These are phyloP conservation scores for Curvularia sp. DNA, from an alignment of 2,329 filamentous ascomycete species.

Conservation along the genomic window DNA sequence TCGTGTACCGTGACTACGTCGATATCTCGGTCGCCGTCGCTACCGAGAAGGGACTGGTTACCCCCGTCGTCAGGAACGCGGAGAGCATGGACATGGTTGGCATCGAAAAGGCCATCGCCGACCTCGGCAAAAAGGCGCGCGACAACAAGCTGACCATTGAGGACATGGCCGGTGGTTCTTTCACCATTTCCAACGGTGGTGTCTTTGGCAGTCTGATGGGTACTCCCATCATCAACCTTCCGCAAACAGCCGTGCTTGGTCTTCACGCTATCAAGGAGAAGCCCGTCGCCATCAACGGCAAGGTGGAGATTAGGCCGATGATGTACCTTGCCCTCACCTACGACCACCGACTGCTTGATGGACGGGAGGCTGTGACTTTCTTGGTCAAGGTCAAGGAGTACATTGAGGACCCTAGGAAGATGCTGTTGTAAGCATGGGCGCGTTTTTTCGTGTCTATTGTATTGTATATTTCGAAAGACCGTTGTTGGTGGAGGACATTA, in stretches of 20 bases:
- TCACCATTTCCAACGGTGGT: conserved; percentile 96
- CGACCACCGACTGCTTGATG: conserved; percentile 94
- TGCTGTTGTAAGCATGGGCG: conserved; percentile 66
- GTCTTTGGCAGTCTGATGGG: conserved; percentile 98
- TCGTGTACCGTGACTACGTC: conserved; percentile 97
- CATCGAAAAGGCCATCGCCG: conserved; percentile 90
- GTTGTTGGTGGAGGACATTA: neutral
- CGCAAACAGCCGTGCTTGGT: conserved; percentile 88
- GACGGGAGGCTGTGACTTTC: conserved; percentile 94
- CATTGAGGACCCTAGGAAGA: conserved; percentile 92
- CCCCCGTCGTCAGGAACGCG: conserved; percentile 92
- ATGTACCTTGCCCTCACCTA: conserved; percentile 99
- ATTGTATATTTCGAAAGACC: neutral
- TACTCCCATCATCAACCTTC: conserved; percentile 97
- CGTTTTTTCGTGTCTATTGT: neutral
- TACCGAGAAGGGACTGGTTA: conserved; percentile 96
- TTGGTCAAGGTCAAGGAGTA: conserved; percentile 96
- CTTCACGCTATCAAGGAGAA: conserved; percentile 97
- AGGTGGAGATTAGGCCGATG: conserved; percentile 96
- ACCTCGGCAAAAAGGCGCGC: conserved; percentile 95
- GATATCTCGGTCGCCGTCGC: conserved; percentile 97
- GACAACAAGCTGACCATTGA: conserved; percentile 97
- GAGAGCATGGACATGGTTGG: conserved; percentile 86
- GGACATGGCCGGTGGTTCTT: conserved; percentile 98
- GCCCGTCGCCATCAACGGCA: conserved; percentile 87